phyloP scores from a whole-genome alignment of 2,329 filamentous ascomycete species.

The Penicillium hesseltinei region DNA sequence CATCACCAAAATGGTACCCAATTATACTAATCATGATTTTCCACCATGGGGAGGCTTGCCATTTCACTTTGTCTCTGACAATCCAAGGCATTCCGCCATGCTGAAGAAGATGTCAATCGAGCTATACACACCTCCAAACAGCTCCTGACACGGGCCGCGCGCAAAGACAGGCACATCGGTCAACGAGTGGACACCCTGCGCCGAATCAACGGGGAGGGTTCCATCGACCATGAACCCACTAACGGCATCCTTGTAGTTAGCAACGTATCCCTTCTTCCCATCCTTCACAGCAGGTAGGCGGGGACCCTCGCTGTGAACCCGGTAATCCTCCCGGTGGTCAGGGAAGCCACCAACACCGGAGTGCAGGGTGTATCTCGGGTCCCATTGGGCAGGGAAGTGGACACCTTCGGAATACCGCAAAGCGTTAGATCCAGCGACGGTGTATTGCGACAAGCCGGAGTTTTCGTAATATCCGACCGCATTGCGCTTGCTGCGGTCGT shows the following conservation, averaged over 20 bases:
- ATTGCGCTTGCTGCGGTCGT: conserved; percentile 69
- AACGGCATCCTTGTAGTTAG: conserved; percentile 64
- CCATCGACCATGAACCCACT: conserved; percentile 73
- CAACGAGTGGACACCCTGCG: conserved; percentile 71
- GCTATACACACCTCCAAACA: conserved; percentile 57
- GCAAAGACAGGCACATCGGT: conserved; percentile 79
- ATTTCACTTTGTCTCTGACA: conserved; percentile 26
- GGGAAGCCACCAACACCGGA: conserved; percentile 69
- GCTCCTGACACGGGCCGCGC: conserved; percentile 73
- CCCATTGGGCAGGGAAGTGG: conserved; percentile 81
- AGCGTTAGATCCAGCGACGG: conserved; percentile 56
- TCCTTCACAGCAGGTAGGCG: conserved; percentile 59
- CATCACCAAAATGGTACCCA: background rate
- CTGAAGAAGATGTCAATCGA: conserved; percentile 43
- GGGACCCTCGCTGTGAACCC: conserved; percentile 65
- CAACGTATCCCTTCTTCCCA: conserved; percentile 61
- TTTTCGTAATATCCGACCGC: conserved; percentile 72
- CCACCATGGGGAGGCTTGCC: background rate
- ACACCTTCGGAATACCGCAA: conserved; percentile 67
- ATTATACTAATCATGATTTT: background rate
- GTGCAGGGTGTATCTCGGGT: conserved; percentile 77
- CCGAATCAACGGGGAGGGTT: conserved; percentile 62
- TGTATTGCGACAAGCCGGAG: conserved; percentile 75
- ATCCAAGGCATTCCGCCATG: conserved; percentile 41
- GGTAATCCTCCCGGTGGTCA: conserved; percentile 74